These are phyloP conservation scores for Xylariaceae sp. DNA, from an alignment of 2,329 filamentous ascomycete genomes.

Conservation along the genomic window DNA sequence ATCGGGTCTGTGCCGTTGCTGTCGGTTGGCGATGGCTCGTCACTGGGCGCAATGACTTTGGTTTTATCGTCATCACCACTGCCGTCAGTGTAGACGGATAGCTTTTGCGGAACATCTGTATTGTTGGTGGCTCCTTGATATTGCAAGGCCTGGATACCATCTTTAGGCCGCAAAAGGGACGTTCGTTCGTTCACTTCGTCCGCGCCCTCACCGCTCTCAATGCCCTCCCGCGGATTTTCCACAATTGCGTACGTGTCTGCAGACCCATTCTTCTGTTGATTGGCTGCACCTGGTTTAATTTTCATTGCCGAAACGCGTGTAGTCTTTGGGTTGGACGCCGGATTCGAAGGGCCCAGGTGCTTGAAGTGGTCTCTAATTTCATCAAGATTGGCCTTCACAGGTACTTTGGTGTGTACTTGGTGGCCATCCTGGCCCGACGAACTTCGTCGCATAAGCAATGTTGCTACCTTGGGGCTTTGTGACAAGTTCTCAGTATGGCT, in stretches of 20 bases:
- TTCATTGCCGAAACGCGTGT: slow-evolving; percentile 62
- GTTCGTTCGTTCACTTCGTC: slow-evolving; percentile 33
- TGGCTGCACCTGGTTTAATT: slow-evolving; percentile 46
- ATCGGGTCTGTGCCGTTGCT: slow-evolving; percentile 13
- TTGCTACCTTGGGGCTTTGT: slow-evolving; percentile 47
- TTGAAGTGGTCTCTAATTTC: slow-evolving; percentile 62
- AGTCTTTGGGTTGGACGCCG: slow-evolving; percentile 58
- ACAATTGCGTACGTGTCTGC: slow-evolving; percentile 14
- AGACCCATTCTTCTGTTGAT: slow-evolving; percentile 18
- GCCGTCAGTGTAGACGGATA: slow-evolving; percentile 12
- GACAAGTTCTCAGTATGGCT: slow-evolving; percentile 37
- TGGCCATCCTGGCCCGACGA: slow-evolving; percentile 53
- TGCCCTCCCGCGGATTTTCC: slow-evolving; percentile 18
- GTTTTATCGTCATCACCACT: slow-evolving; percentile 10
- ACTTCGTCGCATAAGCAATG: slow-evolving; percentile 55
- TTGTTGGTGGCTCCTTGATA: slow-evolving; percentile 39
- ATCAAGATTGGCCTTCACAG: slow-evolving; percentile 56
- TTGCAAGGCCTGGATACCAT: slow-evolving; percentile 57
- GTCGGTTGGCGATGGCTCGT: slow-evolving; percentile 16
- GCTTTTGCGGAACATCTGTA: slow-evolving; percentile 9
- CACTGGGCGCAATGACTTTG: slow-evolving; percentile 11
- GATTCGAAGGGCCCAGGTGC: slow-evolving; percentile 63
- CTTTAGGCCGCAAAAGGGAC: slow-evolving; percentile 48
- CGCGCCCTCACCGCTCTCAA: too few relatives aligned
- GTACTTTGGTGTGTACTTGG: slow-evolving; percentile 41